Percentiles rank a stretch among this genome's conserved stretches.
Conservation (phyloP, 768 basidiomycete species). For the Hygrocybe punicea region DNA sequence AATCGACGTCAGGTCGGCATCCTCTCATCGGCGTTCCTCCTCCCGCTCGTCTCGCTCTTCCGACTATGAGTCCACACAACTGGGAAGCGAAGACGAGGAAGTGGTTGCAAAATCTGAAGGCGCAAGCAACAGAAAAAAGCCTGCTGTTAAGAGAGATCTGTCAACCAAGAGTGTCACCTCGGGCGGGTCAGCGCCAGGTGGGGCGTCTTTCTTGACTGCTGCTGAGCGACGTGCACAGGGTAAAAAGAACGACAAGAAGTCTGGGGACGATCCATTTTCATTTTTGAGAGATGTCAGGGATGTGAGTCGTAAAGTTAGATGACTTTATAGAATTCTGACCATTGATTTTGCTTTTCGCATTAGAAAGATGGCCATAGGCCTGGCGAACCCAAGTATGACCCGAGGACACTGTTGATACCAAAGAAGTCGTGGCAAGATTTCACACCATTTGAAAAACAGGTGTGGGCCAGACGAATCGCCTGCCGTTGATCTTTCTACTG, state of each 20-base stretch:
- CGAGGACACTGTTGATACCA: conserved; percentile 82
- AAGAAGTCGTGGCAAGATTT: conserved; percentile 72
- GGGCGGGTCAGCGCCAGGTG: conserved; percentile 22
- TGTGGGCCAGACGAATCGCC: conserved; percentile 20
- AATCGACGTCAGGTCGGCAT: conserved; percentile 49
- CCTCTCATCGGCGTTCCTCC: conserved; percentile 41
- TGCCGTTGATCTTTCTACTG: neutral
- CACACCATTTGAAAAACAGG: conserved; percentile 94
- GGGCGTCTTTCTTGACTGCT: conserved; percentile 65
- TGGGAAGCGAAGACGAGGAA: conserved; percentile 37
- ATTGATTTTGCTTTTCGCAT: no score
- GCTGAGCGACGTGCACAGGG: conserved; percentile 74
- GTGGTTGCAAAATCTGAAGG: conserved; percentile 39
- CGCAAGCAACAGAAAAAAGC: conserved; percentile 31
- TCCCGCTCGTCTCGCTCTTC: conserved; percentile 46
- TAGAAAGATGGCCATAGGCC: conserved; percentile 80
- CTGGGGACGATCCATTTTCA: conserved; percentile 68
- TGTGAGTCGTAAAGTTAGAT: conserved; percentile 40
- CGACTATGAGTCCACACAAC: conserved; percentile 23
- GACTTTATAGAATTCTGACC: no score
- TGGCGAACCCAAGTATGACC: conserved; percentile 85
- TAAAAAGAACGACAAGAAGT: conserved; percentile 81
- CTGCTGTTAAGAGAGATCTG: conserved; percentile 19
- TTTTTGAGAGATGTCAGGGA: conserved; percentile 70
- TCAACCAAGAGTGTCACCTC: conserved; percentile 14